Conservation (phyloP, 192 early-diverging fungal genomes). For the Entomortierella parvispora region DNA sequence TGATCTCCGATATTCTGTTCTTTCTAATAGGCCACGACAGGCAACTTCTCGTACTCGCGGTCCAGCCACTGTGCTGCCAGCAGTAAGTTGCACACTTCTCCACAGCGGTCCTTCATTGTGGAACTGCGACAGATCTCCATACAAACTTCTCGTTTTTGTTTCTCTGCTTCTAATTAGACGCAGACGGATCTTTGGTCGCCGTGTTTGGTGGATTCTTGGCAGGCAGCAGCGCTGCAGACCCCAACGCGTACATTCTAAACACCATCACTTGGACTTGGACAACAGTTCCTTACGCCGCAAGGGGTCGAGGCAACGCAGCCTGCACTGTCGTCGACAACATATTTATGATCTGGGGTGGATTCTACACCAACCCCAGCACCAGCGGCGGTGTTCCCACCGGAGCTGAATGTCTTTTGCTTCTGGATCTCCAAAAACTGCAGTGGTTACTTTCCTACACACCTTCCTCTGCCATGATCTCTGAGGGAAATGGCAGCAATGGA, state of each 20-base stretch:
- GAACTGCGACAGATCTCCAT: not conserved
- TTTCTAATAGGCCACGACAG: conserved; percentile 10
- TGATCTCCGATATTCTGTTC: not conserved
- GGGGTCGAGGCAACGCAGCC: conserved; percentile 16
- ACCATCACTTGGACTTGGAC: conserved; percentile 30
- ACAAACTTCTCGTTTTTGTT: not conserved
- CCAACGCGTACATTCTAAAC: conserved; percentile 34
- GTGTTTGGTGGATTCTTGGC: conserved; percentile 22
- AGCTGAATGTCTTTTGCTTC: conserved; percentile 2
- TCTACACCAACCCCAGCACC: conserved; percentile 2
- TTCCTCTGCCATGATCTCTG: not conserved
- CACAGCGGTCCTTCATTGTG: not conserved
- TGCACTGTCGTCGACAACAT: conserved; percentile 26
- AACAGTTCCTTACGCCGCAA: conserved; percentile 1
- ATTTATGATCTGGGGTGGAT: conserved; percentile 41
- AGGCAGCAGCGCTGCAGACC: conserved; percentile 5
- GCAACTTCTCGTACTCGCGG: conserved; percentile 1
- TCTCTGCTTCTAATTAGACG: conserved; percentile 8
- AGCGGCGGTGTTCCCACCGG: not conserved
- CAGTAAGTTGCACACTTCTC: conserved; percentile 14
- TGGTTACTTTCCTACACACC: conserved; percentile 32
- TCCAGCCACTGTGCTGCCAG: conserved; percentile 24
- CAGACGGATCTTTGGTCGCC: conserved; percentile 32
- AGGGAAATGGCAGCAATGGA: not conserved
- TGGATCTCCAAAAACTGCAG: not conserved